phyloP scores from a whole-genome alignment of 2,329 filamentous ascomycete genomes.

The Lojkania enalia region DNA sequence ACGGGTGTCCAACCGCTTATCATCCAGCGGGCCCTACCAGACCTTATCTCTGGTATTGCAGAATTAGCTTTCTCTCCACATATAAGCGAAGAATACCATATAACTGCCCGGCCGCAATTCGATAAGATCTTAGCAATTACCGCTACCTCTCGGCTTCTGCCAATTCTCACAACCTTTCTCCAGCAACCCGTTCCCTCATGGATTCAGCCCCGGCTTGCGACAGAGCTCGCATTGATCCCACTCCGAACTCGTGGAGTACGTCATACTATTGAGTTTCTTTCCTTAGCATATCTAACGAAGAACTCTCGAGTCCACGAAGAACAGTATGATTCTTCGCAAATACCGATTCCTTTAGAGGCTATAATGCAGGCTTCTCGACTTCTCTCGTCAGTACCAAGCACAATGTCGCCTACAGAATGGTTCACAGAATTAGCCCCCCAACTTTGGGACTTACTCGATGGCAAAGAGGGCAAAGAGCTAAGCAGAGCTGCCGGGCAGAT shows the following conservation, averaged over 20 bases:
- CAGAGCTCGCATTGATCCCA: conserved; percentile 63
- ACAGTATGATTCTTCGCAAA: conserved; percentile 42
- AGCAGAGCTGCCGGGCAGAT: conserved; percentile 63
- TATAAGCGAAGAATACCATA: conserved; percentile 11
- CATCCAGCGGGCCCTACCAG: conserved; percentile 38
- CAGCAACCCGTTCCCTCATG: conserved; percentile 64
- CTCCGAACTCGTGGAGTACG: conserved; percentile 66
- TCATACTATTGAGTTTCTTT: conserved; percentile 70
- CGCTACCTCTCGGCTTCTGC: conserved; percentile 60
- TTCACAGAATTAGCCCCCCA: conserved; percentile 64
- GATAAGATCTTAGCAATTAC: conserved; percentile 28
- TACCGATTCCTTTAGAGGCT: conserved; percentile 69
- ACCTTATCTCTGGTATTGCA: conserved; percentile 39
- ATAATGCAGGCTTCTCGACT: conserved; percentile 65
- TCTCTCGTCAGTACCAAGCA: conserved; percentile 62
- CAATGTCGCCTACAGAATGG: conserved; percentile 61
- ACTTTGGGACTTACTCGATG: conserved; percentile 64
- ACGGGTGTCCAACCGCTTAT: conserved; percentile 42
- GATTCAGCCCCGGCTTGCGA: conserved; percentile 62
- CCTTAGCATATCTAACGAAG: conserved; percentile 63
- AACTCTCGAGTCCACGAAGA: conserved; percentile 49
- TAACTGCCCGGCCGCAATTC: conserved; percentile 24
- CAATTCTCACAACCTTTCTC: conserved; percentile 64
- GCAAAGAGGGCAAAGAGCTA: conserved; percentile 60
- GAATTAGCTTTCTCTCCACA: conserved; percentile 40